Conservation (phyloP, 2,329 filamentous ascomycete species). For the Penicillium sp. region DNA sequence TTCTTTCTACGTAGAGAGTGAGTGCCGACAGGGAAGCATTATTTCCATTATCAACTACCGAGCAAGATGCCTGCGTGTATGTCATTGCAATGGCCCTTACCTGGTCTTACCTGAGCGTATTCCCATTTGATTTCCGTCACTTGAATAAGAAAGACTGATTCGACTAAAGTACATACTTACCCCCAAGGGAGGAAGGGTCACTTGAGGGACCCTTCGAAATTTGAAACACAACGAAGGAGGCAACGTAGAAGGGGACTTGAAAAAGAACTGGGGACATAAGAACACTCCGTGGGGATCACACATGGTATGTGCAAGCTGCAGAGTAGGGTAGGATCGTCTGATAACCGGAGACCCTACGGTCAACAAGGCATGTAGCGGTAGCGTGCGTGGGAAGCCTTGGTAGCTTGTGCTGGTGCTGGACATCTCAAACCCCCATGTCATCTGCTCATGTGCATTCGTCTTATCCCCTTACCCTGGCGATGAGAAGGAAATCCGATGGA, state of each 20-base stretch:
- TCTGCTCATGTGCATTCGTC: constrained; percentile 20
- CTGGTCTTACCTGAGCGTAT: constrained; percentile 45
- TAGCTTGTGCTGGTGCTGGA: neutral
- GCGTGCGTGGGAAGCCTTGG: neutral
- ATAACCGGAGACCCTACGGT: neutral
- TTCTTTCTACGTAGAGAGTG: neutral
- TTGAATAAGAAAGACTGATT: constrained; percentile 22
- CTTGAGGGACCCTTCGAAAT: constrained; percentile 31
- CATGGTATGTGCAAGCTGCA: constrained; percentile 7
- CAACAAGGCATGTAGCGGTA: neutral
- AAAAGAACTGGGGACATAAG: constrained; percentile 30
- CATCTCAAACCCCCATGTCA: constrained; percentile 33
- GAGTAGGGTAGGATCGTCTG: neutral
- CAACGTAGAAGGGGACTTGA: constrained; percentile 23
- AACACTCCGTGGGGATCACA: constrained; percentile 13
- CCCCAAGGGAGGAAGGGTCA: constrained; percentile 29
- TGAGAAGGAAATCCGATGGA: constrained; percentile 29
- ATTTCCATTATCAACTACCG: constrained; percentile 10
- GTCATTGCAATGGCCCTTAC: constrained; percentile 40
- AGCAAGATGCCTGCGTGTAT: constrained; percentile 23
- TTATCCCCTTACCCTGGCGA: constrained; percentile 40
- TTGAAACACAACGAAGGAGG: constrained; percentile 26
- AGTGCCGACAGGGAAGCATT: neutral
- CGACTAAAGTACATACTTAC: constrained; percentile 50
- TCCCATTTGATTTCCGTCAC: constrained; percentile 20